Conservation (phyloP, 2,329 filamentous ascomycete genomes). For the Alternaria sp. region DNA sequence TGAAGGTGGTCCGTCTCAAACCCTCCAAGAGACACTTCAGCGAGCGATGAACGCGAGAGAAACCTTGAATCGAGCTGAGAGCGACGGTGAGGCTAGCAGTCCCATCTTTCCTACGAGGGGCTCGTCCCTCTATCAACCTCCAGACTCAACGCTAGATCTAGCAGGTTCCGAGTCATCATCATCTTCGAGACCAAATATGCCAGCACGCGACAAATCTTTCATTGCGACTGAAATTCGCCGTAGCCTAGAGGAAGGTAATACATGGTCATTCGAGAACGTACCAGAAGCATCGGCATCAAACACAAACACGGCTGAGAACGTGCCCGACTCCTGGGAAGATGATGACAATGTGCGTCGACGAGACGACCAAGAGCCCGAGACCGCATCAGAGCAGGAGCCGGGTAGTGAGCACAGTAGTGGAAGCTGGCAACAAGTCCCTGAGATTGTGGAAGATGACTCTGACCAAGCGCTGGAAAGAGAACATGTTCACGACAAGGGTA, state of each 20-base stretch:
- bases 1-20: background rate
- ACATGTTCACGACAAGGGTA: slow-evolving; percentile 36
- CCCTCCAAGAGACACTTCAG: slow-evolving; percentile 15
- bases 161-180: slow-evolving; percentile 18
- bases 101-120: slow-evolving; percentile 19
- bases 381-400: slow-evolving; percentile 37
- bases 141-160: slow-evolving; percentile 4
- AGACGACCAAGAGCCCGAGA: slow-evolving; percentile 9
- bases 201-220: slow-evolving; percentile 55
- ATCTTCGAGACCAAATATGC: slow-evolving; percentile 55
- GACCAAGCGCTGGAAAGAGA: slow-evolving; percentile 39
- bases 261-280: slow-evolving; percentile 44
- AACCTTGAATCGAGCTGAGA: slow-evolving; percentile 11
- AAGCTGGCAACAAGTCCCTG: slow-evolving; percentile 52
- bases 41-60: slow-evolving; percentile 12
- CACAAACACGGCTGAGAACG: slow-evolving; percentile 2
- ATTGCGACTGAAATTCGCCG: slow-evolving; percentile 59
- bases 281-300: slow-evolving; percentile 19
- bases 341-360: slow-evolving; percentile 20
- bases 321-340: slow-evolving; percentile 41
- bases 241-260: slow-evolving; percentile 54
- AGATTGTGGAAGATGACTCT: slow-evolving; percentile 37
- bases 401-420: slow-evolving; percentile 49
- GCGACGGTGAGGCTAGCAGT: slow-evolving; percentile 11
- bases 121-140: slow-evolving; percentile 22